Evolutionary conservation across 805 yeast genomes (phyloP), one percentile per base, ranked within the genome.

Genomic region (Clavispora fructus): DNA sequence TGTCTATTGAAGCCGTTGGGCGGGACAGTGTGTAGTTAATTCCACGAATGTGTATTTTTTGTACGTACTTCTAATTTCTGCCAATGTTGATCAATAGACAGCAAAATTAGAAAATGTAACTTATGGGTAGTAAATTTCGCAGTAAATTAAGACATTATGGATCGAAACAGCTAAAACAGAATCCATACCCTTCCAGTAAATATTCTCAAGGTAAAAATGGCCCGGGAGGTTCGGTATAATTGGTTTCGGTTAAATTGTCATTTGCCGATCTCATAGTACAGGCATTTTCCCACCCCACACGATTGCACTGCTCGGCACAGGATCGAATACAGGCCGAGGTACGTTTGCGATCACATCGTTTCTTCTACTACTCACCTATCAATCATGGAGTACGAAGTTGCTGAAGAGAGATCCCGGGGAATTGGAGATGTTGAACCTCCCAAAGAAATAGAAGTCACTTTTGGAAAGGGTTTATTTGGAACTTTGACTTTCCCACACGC

Each of bases 401-500:
- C 46, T 4, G 35, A 38, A 17, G 52, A 48, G 27, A 41, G 50
- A 35, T 29, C 26, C 39, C 29, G 35, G 7, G 51, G 48, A 23
- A 25, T 52, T 1, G 50, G 42, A 16, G 56, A 49, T 10, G 56
- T 49, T 28, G 33, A 42, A 3, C 42, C 47, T 29, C 73, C 73
- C 4, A 49, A 62, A 29, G 75, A 71, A 50, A 53, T 70, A 32
- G 63, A 65, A 40, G 72, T 71, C 11, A 59, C 59, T 29, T 50
- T 69, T 12, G 63, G 60, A 5, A 57, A 58, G 35, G 75, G 75
- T 7, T 62, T 71, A 4, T 40, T 46, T 6, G 76, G 70, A 12
- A 69, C 75, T 2, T 39, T 71, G 11, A 65, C 75, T 10, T 53
- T 71, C 2, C 76, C 76, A 23, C 70, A 62, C 35, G 47, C 69